These are phyloP conservation scores for Lactarius sp. DNA, from an alignment of 768 basidiomycete genomes.

Conservation along the genomic window DNA sequence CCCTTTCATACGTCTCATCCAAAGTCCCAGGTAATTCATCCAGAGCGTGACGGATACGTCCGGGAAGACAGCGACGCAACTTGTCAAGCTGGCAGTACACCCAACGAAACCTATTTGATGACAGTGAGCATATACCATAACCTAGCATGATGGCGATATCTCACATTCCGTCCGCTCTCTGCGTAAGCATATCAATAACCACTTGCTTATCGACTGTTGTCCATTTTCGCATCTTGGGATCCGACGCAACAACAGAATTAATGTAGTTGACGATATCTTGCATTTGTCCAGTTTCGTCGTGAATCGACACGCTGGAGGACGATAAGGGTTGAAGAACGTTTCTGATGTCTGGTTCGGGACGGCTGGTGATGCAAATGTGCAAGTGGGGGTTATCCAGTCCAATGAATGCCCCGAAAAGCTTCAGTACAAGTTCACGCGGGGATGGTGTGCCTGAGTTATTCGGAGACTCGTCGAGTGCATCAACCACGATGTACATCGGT, in stretches of 20 bases:
- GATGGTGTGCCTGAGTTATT: too few species aligned
- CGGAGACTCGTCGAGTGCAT: too few species aligned
- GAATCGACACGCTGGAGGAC: background rate
- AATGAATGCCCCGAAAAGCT: too few species aligned
- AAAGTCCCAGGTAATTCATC: background rate
- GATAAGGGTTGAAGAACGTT: background rate
- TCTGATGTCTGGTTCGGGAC: too few species aligned
- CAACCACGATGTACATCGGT: too few species aligned
- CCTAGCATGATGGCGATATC: background rate
- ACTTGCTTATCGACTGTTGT: background rate
- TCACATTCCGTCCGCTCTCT: background rate
- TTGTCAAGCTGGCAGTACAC: conserved; percentile 1
- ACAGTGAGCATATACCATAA: too few species aligned
- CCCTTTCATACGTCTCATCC: background rate
- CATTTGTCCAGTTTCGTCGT: background rate
- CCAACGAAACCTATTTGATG: background rate
- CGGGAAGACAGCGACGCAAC: too few species aligned
- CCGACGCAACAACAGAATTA: background rate
- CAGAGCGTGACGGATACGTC: background rate
- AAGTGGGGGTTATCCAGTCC: too few species aligned
- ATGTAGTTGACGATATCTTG: background rate
- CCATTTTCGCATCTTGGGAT: background rate
- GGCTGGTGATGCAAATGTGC: too few species aligned
- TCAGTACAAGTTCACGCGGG: too few species aligned
- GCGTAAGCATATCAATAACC: too few species aligned